Evolutionary conservation across 2,329 filamentous ascomycete genomes (phyloP), one percentile per base, ranked within the genome.

Genomic region (Boeremia exigua): DNA sequence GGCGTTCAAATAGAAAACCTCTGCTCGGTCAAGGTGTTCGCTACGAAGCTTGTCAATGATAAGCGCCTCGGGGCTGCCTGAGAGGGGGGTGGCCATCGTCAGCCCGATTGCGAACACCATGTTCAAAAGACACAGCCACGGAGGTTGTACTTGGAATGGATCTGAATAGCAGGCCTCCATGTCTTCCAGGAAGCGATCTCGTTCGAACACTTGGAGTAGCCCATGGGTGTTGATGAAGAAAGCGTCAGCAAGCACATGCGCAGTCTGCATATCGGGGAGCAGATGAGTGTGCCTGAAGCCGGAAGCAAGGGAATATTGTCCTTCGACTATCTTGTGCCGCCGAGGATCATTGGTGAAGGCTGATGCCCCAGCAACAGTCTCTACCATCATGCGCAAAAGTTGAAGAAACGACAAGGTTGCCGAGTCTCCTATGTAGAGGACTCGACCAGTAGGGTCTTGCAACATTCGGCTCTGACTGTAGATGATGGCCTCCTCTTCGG

Each of bases 211-310:
- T 46, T 89, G 83, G 5, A 89, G 71, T 8, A 89, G 72, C 12
- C 86, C 86, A 63, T 81, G 80, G 0, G 86, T 88, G 81, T 88
- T 86, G 45, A 78, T 79, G 63, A 89, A 88, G 66, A 85, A 89
- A 0, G 85, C 82, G 14, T 82, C 78, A 0, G 86, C 77, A 15
- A 88, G 76, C 25, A 85, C 74, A 34, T 80, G 75, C 1, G 85
- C 83, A 3, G 81, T 84, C 54, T 78, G 74, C 48, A 79, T 80
- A 54, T 86, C 81, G 3, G 86, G 86, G 4, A 89, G 75, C 4
- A 85, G 76, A 48, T 82, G 78, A 0, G 81, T 83, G 15, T 81
- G 77, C 29, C 77, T 79, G 28, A 78, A 73, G 12, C 79, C 75
- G 6, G 75, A 55, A 0, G 82, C 78, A 2, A 84, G 71, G 4